phyloP scores from a whole-genome alignment of 2,329 filamentous ascomycete species.

The Cercospora sp. region DNA sequence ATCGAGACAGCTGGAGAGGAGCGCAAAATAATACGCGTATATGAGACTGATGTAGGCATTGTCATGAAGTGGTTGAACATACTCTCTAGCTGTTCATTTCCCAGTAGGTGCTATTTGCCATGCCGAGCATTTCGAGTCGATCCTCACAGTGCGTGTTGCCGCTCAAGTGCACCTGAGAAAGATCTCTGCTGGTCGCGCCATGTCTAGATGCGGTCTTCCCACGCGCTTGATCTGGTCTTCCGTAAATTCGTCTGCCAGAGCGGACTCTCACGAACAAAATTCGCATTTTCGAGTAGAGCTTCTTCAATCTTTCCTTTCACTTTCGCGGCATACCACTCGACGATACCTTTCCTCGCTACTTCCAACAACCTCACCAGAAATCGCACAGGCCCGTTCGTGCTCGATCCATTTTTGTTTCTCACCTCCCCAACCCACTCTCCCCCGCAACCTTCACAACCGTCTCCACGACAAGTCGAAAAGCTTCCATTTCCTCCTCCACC shows the following conservation, averaged over 20 bases:
- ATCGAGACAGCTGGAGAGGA: background rate
- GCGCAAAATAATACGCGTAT: background rate
- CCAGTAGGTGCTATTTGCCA: background rate
- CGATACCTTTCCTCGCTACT: background rate
- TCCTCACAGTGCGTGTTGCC: background rate
- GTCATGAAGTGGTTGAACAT: background rate
- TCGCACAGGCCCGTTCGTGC: background rate
- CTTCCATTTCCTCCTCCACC: slow-evolving; percentile 92
- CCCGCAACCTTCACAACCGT: slow-evolving; percentile 55
- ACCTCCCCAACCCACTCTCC: background rate
- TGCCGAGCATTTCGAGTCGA: background rate
- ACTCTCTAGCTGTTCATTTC: background rate
- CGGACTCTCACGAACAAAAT: background rate
- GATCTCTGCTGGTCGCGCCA: background rate
- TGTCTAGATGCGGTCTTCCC: background rate
- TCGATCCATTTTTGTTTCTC: background rate
- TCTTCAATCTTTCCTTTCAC: background rate
- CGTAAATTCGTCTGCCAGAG: background rate
- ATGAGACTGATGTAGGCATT: background rate
- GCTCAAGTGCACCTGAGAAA: background rate
- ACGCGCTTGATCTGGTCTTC: background rate
- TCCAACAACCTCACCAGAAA: background rate
- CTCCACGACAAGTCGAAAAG: slow-evolving; percentile 71
- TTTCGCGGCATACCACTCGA: background rate
- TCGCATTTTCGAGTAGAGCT: background rate